Conservation (phyloP, 2,329 filamentous ascomycete species). For the Arthrobotrys megalospora region DNA sequence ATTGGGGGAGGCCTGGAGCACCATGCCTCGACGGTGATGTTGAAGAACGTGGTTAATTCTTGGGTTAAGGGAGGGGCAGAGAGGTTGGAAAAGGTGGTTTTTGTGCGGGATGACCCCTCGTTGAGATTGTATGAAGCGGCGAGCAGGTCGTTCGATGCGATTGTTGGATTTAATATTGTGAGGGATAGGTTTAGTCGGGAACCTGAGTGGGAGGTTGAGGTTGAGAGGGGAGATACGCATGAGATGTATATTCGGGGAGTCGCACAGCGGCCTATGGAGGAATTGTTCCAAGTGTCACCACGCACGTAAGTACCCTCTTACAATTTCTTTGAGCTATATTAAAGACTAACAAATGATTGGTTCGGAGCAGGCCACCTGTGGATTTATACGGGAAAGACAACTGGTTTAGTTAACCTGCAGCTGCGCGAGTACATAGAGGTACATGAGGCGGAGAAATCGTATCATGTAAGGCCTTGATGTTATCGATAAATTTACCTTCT, state of each 20-base stretch:
- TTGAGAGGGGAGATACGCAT: neutral
- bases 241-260: neutral
- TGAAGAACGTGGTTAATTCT: neutral
- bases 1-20: neutral
- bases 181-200: neutral
- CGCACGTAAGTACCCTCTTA: neutral
- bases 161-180: constrained; percentile 1
- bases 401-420: constrained; percentile 1
- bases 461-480: too few relatives aligned
- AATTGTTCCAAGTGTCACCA: neutral
- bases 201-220: neutral
- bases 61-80: neutral
- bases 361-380: neutral
- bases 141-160: neutral
- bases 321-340: neutral
- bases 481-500: too few relatives aligned
- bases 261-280: neutral
- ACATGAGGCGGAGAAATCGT: too few relatives aligned
- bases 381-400: constrained; percentile 5
- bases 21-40: neutral
- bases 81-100: constrained; percentile 5
- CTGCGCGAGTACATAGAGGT: too few relatives aligned
- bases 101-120: neutral
- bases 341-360: too few relatives aligned
- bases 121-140: neutral